Evolutionary conservation across 805 yeast species (phyloP), one percentile per base, ranked within the genome.

Genomic region (Scheffersomyces lignosus): DNA sequence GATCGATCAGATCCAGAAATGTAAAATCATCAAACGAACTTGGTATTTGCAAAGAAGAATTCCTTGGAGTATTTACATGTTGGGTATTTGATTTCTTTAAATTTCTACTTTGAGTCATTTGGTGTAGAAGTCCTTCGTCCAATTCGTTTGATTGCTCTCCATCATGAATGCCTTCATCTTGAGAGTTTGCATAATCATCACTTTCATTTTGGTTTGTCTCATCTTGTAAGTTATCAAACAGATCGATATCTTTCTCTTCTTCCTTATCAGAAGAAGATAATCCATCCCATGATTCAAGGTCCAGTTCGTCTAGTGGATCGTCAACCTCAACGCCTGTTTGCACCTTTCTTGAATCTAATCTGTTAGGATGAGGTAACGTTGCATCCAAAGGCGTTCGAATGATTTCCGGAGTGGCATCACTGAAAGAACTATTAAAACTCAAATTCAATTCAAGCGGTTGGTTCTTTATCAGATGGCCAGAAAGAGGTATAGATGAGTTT

Each of bases 101-200:
- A 12, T 27, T 15, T 37, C 34, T 35, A 15, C 34, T 41, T 18
- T 60, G 65, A 5, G 62, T 50, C 20, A 55, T 31, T 27, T 44
- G 43, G 22, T 31, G 18, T 27, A 58, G 28, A 7, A 60, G 38
- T 16, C 35, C 42, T 22, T 44, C 48, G 29, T 56, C 60, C 17
- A 54, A 27, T 16, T 40, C 49, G 8, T 45, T 33, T 4, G 28
- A 23, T 26, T 44, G 48, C 27, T 35, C 38, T 16, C 47, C 47
- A 18, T 38, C 33, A 18, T n/a, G n/a, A n/a, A n/a, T n/a, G n/a
- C 29, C 34, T 16, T 29, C 22, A 6, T 37, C 28, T 5, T 15
- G 31, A 22, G 22, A 27, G 5, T 14, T 20, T 18, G 32, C 39
- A 10, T 33, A 36, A 8, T 30, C 45, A 17, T 27, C 39, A 31